Evolutionary conservation across 2,329 filamentous ascomycete species (phyloP).

Genomic region (Leptoxyphium fumago): DNA sequence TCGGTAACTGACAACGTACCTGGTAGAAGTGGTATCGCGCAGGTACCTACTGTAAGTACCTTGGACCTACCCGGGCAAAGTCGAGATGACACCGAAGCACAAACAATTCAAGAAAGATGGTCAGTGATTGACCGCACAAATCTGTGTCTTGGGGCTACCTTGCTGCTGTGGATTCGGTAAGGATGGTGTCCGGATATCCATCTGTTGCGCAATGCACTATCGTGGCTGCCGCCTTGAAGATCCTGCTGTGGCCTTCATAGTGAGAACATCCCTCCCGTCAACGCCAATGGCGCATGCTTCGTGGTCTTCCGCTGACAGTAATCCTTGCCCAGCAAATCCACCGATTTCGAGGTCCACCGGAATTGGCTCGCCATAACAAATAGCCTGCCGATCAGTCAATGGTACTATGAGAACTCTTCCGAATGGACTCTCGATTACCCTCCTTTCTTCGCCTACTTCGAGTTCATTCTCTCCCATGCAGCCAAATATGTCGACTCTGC

Average conservation of each 20-base stretch:
- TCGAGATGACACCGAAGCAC: too few relatives aligned
- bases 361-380: slow-evolving; percentile 97
- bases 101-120: too few relatives aligned
- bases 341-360: slow-evolving; percentile 95
- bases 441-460: slow-evolving; percentile 94
- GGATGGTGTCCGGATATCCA: slow-evolving; percentile 70
- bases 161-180: too few relatives aligned
- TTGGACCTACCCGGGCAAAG: too few relatives aligned
- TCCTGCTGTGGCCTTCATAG: slow-evolving; percentile 90
- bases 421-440: slow-evolving; percentile 99
- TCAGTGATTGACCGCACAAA: too few relatives aligned
- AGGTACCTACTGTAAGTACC: too few relatives aligned
- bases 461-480: slow-evolving; percentile 76
- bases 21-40: too few relatives aligned
- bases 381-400: slow-evolving; percentile 70
- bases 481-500: slow-evolving; percentile 62
- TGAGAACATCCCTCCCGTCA: slow-evolving; percentile 35
- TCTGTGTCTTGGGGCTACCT: too few relatives aligned
- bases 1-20: too few relatives aligned
- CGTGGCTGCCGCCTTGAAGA: slow-evolving; percentile 75
- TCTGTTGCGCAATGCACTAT: slow-evolving; percentile 80
- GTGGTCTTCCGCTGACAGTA: slow-evolving; percentile 1
- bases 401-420: slow-evolving; percentile 95
- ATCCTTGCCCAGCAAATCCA: slow-evolving; percentile 61
- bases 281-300: neutral